phyloP scores from a whole-genome alignment of 768 basidiomycete genomes.

The Boletus pseudo-olivaceus region DNA sequence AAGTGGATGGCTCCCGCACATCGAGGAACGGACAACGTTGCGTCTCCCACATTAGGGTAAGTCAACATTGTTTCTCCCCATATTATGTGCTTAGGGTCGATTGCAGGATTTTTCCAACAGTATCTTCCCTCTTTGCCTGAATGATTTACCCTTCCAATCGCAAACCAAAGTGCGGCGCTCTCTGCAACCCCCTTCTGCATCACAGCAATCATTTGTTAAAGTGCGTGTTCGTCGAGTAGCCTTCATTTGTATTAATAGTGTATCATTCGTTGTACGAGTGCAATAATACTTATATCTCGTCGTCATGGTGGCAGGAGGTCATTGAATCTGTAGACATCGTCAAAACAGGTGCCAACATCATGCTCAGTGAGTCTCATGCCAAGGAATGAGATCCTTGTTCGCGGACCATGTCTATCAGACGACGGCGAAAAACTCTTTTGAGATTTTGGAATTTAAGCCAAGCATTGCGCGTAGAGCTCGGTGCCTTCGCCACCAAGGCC shows the following conservation, averaged over 20 bases:
- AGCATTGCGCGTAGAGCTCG: conserved; percentile 47
- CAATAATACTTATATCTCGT: too few relatives aligned
- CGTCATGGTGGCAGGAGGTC: too few relatives aligned
- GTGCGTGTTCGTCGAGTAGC: too few relatives aligned
- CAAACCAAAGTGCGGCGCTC: too few relatives aligned
- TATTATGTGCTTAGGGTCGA: neutral
- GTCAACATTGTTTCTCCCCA: neutral
- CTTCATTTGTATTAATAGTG: too few relatives aligned
- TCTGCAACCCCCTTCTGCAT: too few relatives aligned
- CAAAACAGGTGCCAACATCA: conserved; percentile 48
- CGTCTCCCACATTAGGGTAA: neutral
- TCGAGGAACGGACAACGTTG: neutral
- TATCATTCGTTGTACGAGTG: too few relatives aligned
- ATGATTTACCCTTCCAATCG: neutral
- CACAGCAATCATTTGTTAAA: too few relatives aligned
- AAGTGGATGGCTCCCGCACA: neutral
- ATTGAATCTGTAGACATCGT: too few relatives aligned
- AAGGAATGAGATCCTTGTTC: neutral
- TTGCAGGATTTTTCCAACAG: neutral
- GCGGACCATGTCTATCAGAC: conserved; percentile 25
- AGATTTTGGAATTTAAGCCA: conserved; percentile 43
- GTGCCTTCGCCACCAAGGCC: conserved; percentile 37
- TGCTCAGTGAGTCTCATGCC: conserved; percentile 33
- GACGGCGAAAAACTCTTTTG: conserved; percentile 47
- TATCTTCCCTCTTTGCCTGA: neutral